Conservation (phyloP, 768 basidiomycete species). For the Exidia glandulosa region DNA sequence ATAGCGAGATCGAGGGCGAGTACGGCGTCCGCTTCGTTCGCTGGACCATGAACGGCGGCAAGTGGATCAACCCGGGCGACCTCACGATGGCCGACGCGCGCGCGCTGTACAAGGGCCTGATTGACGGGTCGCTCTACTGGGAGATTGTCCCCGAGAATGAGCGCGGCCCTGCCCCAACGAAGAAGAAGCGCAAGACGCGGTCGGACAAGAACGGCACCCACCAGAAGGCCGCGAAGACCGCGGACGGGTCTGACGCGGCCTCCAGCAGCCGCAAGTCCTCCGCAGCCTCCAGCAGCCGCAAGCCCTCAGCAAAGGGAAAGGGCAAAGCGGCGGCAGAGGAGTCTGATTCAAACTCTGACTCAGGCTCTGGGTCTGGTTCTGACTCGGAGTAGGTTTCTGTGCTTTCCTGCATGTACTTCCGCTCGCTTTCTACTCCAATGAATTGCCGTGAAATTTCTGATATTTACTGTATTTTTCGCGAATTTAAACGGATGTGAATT, state of each 20-base stretch:
- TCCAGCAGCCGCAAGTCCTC: neutral
- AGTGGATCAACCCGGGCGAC: neutral
- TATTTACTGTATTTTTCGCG: too few species aligned
- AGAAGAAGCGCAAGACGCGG: neutral
- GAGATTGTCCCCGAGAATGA: neutral
- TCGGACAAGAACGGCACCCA: neutral
- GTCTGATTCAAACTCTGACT: too few species aligned
- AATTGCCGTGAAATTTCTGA: too few species aligned
- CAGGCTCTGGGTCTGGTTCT: too few species aligned
- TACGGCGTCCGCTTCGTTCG: neutral
- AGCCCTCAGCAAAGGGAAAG: too few species aligned
- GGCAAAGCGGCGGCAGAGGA: too few species aligned
- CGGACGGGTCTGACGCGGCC: neutral
- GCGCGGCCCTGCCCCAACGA: neutral
- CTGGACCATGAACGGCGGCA: neutral
- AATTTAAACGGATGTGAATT: too few species aligned
- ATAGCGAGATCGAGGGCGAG: neutral
- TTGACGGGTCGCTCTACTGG: neutral
- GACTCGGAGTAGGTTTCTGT: too few species aligned
- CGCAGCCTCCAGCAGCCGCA: too few species aligned
- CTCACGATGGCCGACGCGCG: neutral
- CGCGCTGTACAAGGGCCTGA: neutral
- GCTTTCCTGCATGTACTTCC: too few species aligned
- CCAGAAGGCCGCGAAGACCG: neutral
- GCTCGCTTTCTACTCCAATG: too few species aligned